Evolutionary conservation across 225 moss, liverwort and hornwort genomes (phyloP), one percentile per base, ranked within the genome.

Genomic region (Marchantia paleacea): DNA sequence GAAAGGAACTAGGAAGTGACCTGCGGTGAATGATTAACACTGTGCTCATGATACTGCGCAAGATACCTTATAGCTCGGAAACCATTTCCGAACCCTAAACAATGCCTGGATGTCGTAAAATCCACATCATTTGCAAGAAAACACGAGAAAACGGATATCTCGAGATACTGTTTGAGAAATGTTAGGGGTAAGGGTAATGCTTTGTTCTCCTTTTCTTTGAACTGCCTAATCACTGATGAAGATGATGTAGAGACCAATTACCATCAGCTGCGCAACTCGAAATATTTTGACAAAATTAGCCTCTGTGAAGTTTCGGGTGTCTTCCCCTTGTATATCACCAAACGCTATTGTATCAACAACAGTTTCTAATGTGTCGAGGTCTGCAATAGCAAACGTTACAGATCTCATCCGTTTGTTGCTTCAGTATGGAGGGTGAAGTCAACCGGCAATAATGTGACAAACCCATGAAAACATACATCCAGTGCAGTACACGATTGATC

Each of bases 251-350:
- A 55, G 25, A 76, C 2, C 18, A 52, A 24, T 78, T 99, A 99
- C 99, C 99, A 94, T 91, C 54, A 99, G 77, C 81, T 99, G 99
- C 0, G 95, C 93, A 58, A 99, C 92, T 47, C 93, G 92, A 83
- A 95, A 99, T 49, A 95, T 90, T 82, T 95, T 99, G 30, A 95
- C 80, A 20, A 99, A 99, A 68, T 95, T 99, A 7, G 83, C 88
- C 78, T 99, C 99, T 12, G 91, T 95, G 64, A 95, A 94, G 79
- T 99, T 99, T 52, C 91, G 93, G 4, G 95, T 94, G 70, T 99
- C 99, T 25, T 99, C 99, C 78, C 91, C 95, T 89, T 91, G 95
- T 58, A 99, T 86, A 58, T 99, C 95, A 7, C 91, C 91, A 82
- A 94, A 99, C 20, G 94, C 85, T 83, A 99, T 99, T 18, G 94